Evolutionary conservation across 2,329 filamentous ascomycete genomes (phyloP).

Genomic region (Nannizziopsis barbatae): DNA sequence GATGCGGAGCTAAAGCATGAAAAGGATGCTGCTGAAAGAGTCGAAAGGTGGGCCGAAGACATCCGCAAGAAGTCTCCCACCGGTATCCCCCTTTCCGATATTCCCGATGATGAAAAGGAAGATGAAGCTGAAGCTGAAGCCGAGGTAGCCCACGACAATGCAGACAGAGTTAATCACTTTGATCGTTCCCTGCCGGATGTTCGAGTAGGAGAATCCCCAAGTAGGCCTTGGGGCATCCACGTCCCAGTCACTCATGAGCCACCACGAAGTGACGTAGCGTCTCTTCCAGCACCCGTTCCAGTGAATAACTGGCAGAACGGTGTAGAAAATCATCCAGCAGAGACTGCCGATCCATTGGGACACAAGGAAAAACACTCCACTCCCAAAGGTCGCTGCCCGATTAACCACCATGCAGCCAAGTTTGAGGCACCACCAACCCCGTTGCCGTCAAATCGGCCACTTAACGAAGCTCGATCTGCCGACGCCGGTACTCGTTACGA

Average conservation of each 20-base stretch:
- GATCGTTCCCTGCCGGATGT: constrained; percentile 79
- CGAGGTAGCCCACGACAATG: too few species aligned
- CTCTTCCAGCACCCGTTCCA: constrained; percentile 6
- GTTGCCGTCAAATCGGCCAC: not conserved
- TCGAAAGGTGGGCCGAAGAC: constrained; percentile 75
- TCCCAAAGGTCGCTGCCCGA: constrained; percentile 35
- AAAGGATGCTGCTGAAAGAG: constrained; percentile 49
- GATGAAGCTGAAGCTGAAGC: constrained; percentile 27
- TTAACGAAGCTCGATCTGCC: not conserved
- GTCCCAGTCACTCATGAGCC: constrained; percentile 52
- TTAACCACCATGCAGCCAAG: not conserved
- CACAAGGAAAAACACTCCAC: not conserved
- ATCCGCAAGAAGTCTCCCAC: constrained; percentile 50
- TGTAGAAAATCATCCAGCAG: constrained; percentile 13
- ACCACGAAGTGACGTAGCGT: constrained; percentile 22
- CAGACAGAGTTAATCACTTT: constrained; percentile 56
- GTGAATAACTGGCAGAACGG: constrained; percentile 17
- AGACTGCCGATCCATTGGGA: constrained; percentile 6
- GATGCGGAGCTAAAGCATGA: constrained; percentile 29
- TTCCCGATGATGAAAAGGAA: constrained; percentile 36
- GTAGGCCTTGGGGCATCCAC: constrained; percentile 81
- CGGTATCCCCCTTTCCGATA: constrained; percentile 15
- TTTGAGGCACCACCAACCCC: not conserved
- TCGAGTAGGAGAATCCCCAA: constrained; percentile 86
- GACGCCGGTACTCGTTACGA: constrained; percentile 11